Evolutionary conservation across 805 yeast genomes (phyloP).

Genomic region (Lipomyces sp.): DNA sequence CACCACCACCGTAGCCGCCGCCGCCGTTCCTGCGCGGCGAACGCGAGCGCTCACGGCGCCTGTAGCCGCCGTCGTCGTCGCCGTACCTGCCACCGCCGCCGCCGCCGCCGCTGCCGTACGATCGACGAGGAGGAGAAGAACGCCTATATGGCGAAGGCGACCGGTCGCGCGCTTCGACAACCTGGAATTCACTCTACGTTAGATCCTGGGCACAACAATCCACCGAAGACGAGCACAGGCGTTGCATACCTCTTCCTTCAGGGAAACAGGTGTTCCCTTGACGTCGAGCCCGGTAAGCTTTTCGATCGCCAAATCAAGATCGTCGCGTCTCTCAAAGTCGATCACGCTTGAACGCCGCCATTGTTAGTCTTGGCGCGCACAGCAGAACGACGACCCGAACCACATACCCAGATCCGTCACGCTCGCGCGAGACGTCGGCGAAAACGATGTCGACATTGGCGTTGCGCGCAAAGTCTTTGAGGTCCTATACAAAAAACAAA

Average conservation of each 20-base stretch:
- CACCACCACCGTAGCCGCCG: constrained; percentile 47
- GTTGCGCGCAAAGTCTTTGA: constrained; percentile 63
- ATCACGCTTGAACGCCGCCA: constrained; percentile 27
- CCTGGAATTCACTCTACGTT: not conserved
- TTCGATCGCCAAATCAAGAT: constrained; percentile 65
- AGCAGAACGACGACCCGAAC: no score
- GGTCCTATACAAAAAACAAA: constrained; percentile 50
- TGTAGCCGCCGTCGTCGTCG: constrained; percentile 21
- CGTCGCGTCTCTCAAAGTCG: constrained; percentile 53
- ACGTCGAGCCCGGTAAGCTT: constrained; percentile 68
- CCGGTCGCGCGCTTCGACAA: constrained; percentile 32
- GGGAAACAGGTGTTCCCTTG: constrained; percentile 62
- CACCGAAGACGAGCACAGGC: not conserved
- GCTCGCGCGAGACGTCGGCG: constrained; percentile 39
- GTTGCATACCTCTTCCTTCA: constrained; percentile 63
- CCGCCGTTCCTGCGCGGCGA: constrained; percentile 45
- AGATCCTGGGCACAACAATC: not conserved
- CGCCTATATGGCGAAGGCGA: constrained; percentile 30
- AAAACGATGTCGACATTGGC: constrained; percentile 43
- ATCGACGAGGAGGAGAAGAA: constrained; percentile 23
- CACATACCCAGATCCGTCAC: constrained; percentile 40
- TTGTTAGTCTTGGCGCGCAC: not conserved
- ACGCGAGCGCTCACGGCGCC: constrained; percentile 40
- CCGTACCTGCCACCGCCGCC: constrained; percentile 34
- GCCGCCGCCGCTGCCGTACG: constrained; percentile 24